phyloP scores from a whole-genome alignment of 495 filamentous ascomycete species.

The Neohortaea acidophila region DNA sequence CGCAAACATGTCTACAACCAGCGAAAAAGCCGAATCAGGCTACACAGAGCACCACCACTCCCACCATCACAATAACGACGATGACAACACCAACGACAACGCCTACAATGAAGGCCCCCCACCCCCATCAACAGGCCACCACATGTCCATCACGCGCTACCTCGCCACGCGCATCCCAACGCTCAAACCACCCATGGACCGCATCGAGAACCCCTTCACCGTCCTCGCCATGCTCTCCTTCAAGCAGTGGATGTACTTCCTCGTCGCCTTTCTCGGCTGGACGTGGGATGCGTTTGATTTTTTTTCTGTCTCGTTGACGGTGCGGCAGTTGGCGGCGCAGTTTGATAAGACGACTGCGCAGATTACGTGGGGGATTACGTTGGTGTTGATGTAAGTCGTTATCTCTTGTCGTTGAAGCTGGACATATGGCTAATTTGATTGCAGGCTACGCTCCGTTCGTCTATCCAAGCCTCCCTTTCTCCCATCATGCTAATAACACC shows the following conservation, averaged over 20 bases:
- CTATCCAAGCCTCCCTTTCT: neutral
- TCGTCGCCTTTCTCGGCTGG: constrained; percentile 35
- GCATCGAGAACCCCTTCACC: constrained; percentile 65
- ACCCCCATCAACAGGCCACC: no score
- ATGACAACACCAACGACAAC: no score
- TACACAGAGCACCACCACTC: no score
- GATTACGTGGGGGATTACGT: constrained; percentile 83
- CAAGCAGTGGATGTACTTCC: constrained; percentile 78
- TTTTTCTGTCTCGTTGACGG: constrained; percentile 73
- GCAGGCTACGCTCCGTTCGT: constrained; percentile 1
- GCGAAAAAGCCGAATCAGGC: no score
- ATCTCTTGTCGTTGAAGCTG: neutral
- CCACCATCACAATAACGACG: no score
- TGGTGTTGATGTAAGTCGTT: constrained; percentile 54
- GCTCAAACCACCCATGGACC: constrained; percentile 59
- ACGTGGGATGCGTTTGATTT: constrained; percentile 85
- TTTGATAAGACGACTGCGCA: constrained; percentile 54
- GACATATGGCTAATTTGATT: neutral
- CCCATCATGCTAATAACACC: constrained; percentile 10
- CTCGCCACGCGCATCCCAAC: constrained; percentile 54
- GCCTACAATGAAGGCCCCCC: no score
- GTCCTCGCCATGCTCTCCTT: constrained; percentile 51
- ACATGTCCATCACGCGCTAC: constrained; percentile 33
- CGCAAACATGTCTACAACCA: no score
- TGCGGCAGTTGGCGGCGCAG: constrained; percentile 46